Conservation (phyloP, 2,329 filamentous ascomycete genomes). For the Aquanectria penicillioides region DNA sequence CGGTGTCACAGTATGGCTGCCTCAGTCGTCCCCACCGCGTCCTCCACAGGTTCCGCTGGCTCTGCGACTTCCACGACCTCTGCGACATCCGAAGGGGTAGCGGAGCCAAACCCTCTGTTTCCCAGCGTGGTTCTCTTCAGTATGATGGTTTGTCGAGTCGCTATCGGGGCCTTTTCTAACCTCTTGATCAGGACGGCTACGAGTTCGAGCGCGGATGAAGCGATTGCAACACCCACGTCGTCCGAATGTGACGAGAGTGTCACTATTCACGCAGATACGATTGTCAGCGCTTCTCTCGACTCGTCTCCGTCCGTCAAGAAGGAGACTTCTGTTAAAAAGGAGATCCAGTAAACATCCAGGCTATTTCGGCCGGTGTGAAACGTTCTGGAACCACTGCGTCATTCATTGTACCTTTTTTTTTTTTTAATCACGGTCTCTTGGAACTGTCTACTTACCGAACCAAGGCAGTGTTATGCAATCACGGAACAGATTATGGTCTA, state of each 20-base stretch:
- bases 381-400: conserved; percentile 1
- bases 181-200: conserved; percentile 46
- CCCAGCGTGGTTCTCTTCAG: conserved; percentile 48
- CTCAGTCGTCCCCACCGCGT: background rate
- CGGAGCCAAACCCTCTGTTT: conserved; percentile 43
- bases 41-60: conserved; percentile 11
- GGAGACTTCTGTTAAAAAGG: conserved; percentile 46
- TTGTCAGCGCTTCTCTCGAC: conserved; percentile 54
- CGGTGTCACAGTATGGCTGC: conserved; percentile 15
- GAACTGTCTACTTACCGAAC: conserved; percentile 32
- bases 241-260: conserved; percentile 64
- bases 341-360: conserved; percentile 33
- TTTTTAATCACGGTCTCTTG: conserved; percentile 28
- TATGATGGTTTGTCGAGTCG: conserved; percentile 45
- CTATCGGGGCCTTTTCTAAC: conserved; percentile 46
- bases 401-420: conserved; percentile 15
- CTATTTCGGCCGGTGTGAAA: background rate
- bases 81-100: conserved; percentile 43
- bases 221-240: conserved; percentile 51
- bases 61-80: conserved; percentile 29
- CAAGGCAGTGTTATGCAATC: conserved; percentile 42
- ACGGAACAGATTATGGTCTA: conserved; percentile 50
- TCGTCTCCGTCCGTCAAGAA: conserved; percentile 60
- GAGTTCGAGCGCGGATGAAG: conserved; percentile 54
- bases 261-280: conserved; percentile 64